Evolutionary conservation across 1,139 yeast genomes (phyloP).

Genomic region (Suhomyces choctaworum): DNA sequence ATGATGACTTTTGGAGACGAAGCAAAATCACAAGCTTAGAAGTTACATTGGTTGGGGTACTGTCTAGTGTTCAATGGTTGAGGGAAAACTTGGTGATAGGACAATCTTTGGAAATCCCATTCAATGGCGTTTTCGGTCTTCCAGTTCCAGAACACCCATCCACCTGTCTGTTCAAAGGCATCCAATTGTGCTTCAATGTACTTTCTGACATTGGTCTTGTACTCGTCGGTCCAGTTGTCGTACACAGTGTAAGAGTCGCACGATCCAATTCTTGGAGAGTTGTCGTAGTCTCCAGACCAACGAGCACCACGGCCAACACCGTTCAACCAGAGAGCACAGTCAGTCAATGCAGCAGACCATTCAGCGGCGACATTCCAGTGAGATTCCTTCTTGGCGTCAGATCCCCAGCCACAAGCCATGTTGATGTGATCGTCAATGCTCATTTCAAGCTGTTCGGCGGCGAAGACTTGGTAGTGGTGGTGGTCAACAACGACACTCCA

Average conservation of each 20-base stretch:
- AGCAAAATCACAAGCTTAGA: constrained; percentile 12
- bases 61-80: constrained; percentile 67
- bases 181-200: constrained; percentile 90
- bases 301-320: constrained; percentile 91
- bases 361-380: constrained; percentile 87
- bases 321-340: constrained; percentile 88
- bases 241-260: constrained; percentile 62
- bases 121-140: constrained; percentile 83
- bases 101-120: constrained; percentile 76
- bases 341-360: constrained; percentile 93
- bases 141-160: constrained; percentile 94
- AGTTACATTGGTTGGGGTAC: constrained; percentile 69
- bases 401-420: constrained; percentile 66
- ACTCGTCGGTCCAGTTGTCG: constrained; percentile 59
- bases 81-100: constrained; percentile 68
- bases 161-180: constrained; percentile 66
- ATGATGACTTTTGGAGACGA: background rate
- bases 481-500: constrained; percentile 82
- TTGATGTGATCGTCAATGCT: constrained; percentile 60
- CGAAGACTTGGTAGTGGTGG: constrained; percentile 89
- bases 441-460: constrained; percentile 57
- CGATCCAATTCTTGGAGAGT: constrained; percentile 55
- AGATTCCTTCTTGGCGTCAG: constrained; percentile 48
- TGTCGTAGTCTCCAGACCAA: constrained; percentile 67
- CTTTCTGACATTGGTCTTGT: constrained; percentile 59